Conservation (phyloP, 2,329 filamentous ascomycete genomes). For the Dryadomyces quercivorus region DNA sequence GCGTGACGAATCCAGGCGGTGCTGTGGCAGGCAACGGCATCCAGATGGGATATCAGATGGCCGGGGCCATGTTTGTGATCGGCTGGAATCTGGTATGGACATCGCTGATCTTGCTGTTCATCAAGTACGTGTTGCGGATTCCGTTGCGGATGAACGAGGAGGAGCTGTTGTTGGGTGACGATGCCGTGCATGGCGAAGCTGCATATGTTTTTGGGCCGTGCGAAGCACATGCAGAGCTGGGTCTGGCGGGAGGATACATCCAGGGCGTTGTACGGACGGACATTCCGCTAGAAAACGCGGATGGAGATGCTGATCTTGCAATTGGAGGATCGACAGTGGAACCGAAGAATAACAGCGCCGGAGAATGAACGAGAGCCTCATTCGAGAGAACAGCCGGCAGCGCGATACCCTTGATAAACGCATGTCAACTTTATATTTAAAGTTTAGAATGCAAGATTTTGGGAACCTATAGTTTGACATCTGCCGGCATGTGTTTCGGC, state of each 20-base stretch:
- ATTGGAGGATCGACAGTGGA: slow-evolving; percentile 11
- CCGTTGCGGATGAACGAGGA: slow-evolving; percentile 34
- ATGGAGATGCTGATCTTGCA: slow-evolving; percentile 10
- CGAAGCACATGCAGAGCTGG: slow-evolving; percentile 13
- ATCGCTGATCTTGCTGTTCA: slow-evolving; percentile 33
- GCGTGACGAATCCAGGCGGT: slow-evolving; percentile 29
- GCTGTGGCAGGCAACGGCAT: slow-evolving; percentile 36
- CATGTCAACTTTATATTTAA: too few species aligned
- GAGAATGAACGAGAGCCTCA: too few species aligned
- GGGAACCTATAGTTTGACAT: too few species aligned
- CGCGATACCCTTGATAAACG: too few species aligned
- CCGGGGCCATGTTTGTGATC: slow-evolving; percentile 34
- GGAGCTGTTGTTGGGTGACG: slow-evolving; percentile 31
- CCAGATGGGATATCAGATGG: slow-evolving; percentile 36
- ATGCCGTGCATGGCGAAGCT: slow-evolving; percentile 33
- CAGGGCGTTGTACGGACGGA: slow-evolving; percentile 10
- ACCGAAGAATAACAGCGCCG: slow-evolving; percentile 12
- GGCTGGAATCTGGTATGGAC: slow-evolving; percentile 39
- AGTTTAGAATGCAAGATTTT: too few species aligned
- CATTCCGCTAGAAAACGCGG: background rate
- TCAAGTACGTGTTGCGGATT: slow-evolving; percentile 34
- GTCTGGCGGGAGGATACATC: slow-evolving; percentile 11
- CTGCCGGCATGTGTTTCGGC: too few species aligned
- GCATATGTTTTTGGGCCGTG: slow-evolving; percentile 23
- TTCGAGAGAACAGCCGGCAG: too few species aligned